Percentiles rank a stretch among this genome's conserved stretches.
Evolutionary conservation across 140 eudicot genomes (phyloP).

Genomic region (Oenanthe javanica): DNA sequence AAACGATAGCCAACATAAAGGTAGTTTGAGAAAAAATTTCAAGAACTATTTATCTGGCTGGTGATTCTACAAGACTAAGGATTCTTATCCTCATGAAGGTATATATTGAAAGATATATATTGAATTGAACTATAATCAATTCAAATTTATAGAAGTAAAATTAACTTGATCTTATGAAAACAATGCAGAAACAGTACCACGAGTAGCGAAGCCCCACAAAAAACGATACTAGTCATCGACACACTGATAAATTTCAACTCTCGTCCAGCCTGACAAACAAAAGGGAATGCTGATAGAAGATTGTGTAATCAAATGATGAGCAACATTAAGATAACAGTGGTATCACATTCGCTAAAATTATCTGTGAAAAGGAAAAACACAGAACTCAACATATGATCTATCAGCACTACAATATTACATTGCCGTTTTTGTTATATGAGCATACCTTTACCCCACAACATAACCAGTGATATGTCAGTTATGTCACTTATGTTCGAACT

Average conservation of each 20-base stretch:
- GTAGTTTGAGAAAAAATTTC: background rate
- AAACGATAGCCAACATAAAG: no score
- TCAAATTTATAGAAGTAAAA: no score
- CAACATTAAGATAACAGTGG: background rate
- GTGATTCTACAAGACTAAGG: no score
- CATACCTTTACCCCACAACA: background rate
- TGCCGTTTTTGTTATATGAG: background rate
- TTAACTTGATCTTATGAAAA: background rate
- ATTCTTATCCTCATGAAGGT: no score
- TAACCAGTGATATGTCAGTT: background rate
- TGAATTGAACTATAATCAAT: no score
- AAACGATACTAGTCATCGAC: background rate
- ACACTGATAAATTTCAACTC: constrained; percentile 2
- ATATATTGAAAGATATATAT: no score
- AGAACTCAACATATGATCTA: background rate
- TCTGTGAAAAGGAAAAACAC: background rate
- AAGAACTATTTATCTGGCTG: no score
- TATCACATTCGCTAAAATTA: background rate
- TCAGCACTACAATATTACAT: background rate
- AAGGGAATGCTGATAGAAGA: background rate
- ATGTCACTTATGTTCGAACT: background rate
- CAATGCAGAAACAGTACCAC: background rate
- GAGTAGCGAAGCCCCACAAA: background rate
- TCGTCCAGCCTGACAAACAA: constrained; percentile 3
- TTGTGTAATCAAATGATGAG: background rate